Conservation (phyloP, 2,329 filamentous ascomycete species). For the Cadophora sp. region DNA sequence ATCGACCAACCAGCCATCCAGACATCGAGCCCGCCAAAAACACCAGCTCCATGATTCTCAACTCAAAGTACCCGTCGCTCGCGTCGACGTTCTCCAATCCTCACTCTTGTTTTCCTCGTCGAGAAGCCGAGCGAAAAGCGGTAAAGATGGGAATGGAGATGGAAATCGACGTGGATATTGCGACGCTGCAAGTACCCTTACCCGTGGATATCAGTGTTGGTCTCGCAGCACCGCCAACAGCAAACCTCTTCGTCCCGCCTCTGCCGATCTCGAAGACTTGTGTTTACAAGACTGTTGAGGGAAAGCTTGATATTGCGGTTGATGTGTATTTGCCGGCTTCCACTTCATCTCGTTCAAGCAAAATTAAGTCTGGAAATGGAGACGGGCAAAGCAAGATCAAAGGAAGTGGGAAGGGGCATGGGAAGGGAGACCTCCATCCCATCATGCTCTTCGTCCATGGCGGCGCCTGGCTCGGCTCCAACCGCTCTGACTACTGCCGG, state of each 20-base stretch:
- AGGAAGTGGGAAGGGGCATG: too few relatives aligned
- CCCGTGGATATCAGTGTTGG: neutral
- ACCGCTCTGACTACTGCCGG: slow-evolving; percentile 29
- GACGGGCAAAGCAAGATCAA: too few relatives aligned
- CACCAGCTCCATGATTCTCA: neutral
- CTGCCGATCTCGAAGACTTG: slow-evolving; percentile 29
- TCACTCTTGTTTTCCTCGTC: neutral
- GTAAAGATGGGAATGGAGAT: neutral
- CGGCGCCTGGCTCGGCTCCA: slow-evolving; percentile 33
- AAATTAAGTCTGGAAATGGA: too few relatives aligned
- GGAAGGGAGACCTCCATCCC: slow-evolving; percentile 6
- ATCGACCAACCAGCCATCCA: neutral
- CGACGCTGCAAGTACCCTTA: neutral
- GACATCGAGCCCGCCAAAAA: neutral
- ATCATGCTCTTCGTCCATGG: slow-evolving; percentile 34
- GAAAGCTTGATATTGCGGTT: slow-evolving; percentile 20
- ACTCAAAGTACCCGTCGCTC: neutral
- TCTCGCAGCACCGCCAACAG: neutral
- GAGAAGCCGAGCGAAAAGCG: neutral
- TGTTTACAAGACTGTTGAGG: slow-evolving; percentile 27
- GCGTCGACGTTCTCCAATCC: neutral
- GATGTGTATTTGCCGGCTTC: slow-evolving; percentile 26
- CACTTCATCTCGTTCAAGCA: too few relatives aligned
- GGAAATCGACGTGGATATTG: neutral
- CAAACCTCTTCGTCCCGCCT: neutral